A percentile compares a stretch with the other conserved stretches of the same genome.
These are phyloP conservation scores for Catunica adiposa DNA, from an alignment of 2,329 filamentous ascomycete species.

Conservation along the genomic window DNA sequence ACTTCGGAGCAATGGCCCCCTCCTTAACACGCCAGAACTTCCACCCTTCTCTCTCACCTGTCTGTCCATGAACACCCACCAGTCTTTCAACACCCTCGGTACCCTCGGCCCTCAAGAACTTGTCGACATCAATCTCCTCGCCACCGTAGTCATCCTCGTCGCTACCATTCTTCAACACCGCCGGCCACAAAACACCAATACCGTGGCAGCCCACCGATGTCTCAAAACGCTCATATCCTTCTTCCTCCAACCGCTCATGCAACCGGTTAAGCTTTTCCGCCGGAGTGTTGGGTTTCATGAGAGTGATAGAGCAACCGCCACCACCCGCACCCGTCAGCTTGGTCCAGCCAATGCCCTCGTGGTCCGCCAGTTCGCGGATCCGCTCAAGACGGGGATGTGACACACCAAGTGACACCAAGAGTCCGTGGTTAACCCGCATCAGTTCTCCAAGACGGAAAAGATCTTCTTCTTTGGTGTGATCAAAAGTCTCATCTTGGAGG, in stretches of 20 bases:
- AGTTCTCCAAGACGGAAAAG: constrained; percentile 69
- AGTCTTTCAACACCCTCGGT: constrained; percentile 73
- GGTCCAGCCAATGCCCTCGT: constrained; percentile 84
- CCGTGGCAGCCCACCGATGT: constrained; percentile 86
- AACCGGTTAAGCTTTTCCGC: constrained; percentile 42
- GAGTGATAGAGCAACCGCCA: constrained; percentile 85
- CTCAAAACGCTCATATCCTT: constrained; percentile 72
- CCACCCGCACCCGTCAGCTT: constrained; percentile 93
- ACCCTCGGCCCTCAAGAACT: constrained; percentile 65
- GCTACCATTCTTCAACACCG: constrained; percentile 71
- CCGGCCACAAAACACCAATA: constrained; percentile 86
- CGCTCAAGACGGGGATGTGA: constrained; percentile 88
- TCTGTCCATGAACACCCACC: constrained; percentile 59
- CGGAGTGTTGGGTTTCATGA: constrained; percentile 54
- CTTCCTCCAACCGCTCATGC: constrained; percentile 45
- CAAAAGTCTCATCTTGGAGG: constrained; percentile 47
- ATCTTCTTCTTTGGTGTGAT: constrained; percentile 43
- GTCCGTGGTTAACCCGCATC: constrained; percentile 84
- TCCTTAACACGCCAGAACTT: constrained; percentile 60
- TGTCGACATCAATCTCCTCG: constrained; percentile 82
- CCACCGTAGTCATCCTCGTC: constrained; percentile 63
- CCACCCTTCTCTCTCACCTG: constrained; percentile 61
- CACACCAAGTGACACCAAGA: constrained; percentile 79
- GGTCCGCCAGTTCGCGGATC: constrained; percentile 77
- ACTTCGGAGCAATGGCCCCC: constrained; percentile 8